Conservation (phyloP, 768 basidiomycete genomes). For the Mycena floridula region DNA sequence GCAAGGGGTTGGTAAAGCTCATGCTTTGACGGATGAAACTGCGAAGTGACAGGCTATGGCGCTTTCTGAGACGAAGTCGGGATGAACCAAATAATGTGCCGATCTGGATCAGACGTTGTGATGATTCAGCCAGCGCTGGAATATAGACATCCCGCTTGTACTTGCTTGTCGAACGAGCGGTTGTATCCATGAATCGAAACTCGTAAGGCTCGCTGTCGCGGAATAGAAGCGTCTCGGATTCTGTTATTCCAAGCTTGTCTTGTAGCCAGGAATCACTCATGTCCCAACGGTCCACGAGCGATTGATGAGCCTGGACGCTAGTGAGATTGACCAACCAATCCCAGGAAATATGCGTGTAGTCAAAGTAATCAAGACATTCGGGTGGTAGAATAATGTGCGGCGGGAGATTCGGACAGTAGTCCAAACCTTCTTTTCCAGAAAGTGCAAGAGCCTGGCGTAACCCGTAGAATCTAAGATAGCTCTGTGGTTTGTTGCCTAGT, state of each 20-base stretch:
- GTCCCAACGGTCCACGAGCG: slow-evolving; percentile 44
- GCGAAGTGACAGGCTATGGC: slow-evolving; percentile 35
- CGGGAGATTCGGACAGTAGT: slow-evolving; percentile 41
- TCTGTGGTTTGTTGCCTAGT: slow-evolving; percentile 54
- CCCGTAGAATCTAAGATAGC: slow-evolving; percentile 49
- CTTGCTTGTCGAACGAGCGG: slow-evolving; percentile 22
- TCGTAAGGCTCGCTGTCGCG: slow-evolving; percentile 55
- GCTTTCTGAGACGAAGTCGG: slow-evolving; percentile 46
- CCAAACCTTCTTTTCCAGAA: slow-evolving; percentile 44
- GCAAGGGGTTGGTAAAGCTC: slow-evolving; percentile 44
- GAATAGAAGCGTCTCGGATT: slow-evolving; percentile 39
- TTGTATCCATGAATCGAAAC: slow-evolving; percentile 53
- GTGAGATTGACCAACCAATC: slow-evolving; percentile 59
- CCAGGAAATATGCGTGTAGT: slow-evolving; percentile 66
- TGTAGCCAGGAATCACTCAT: slow-evolving; percentile 43
- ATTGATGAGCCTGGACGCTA: slow-evolving; percentile 27
- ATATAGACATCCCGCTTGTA: slow-evolving; percentile 39
- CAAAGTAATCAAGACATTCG: slow-evolving; percentile 57
- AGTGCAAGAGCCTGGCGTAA: slow-evolving; percentile 39
- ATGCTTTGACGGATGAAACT: slow-evolving; percentile 46
- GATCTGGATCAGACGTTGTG: slow-evolving; percentile 54
- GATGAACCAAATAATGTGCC: slow-evolving; percentile 77
- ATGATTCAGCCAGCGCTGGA: slow-evolving; percentile 29
- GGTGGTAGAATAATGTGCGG: slow-evolving; percentile 29
- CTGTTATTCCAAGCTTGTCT: slow-evolving; percentile 28